These are phyloP conservation scores for Acaromyces ingoldii DNA, from an alignment of 1,284 basidiomycete species.

Conservation along the genomic window DNA sequence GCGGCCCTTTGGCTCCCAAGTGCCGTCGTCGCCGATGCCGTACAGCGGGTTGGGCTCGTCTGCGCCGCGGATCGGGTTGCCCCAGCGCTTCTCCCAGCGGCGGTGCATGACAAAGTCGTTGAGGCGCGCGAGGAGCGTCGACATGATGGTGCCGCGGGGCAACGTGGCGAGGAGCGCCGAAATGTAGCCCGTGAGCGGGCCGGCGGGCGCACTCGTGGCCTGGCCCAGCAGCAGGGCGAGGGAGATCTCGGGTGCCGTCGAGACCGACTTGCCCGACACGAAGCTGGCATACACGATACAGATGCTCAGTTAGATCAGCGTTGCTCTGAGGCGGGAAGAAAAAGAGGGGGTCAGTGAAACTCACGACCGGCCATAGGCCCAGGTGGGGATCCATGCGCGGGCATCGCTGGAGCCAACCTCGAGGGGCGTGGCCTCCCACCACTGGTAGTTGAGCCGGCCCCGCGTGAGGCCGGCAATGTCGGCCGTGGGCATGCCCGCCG, in stretches of 20 bases:
- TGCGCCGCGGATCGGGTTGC: conserved; percentile 47
- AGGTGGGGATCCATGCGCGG: conserved; percentile 50
- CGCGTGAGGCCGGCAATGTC: too few relatives aligned
- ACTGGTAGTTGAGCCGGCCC: conserved; percentile 48
- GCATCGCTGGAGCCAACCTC: conserved; percentile 49
- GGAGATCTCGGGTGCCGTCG: conserved; percentile 32
- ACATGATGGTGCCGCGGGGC: conserved; percentile 38
- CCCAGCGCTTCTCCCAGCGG: conserved; percentile 45
- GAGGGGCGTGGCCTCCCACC: conserved; percentile 50
- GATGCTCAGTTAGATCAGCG: too few relatives aligned
- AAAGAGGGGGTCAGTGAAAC: too few relatives aligned
- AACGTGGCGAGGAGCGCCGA: conserved; percentile 42
- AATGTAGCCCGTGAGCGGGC: conserved; percentile 45
- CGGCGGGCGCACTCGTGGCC: conserved; percentile 50
- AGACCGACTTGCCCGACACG: conserved; percentile 30
- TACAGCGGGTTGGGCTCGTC: conserved; percentile 49
- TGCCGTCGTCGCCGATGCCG: conserved; percentile 7
- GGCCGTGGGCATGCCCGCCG: too few relatives aligned
- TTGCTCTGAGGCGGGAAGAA: too few relatives aligned
- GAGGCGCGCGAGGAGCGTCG: conserved; percentile 26
- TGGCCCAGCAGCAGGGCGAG: conserved; percentile 48
- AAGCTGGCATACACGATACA: too few relatives aligned
- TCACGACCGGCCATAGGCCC: conserved; percentile 48
- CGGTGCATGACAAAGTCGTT: conserved; percentile 44
- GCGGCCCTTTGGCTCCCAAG: conserved; percentile 27